A percentile compares a stretch with the other conserved stretches of the same genome.
Conservation (phyloP, 225 moss, liverwort and hornwort species). For the Ulota crispa region DNA sequence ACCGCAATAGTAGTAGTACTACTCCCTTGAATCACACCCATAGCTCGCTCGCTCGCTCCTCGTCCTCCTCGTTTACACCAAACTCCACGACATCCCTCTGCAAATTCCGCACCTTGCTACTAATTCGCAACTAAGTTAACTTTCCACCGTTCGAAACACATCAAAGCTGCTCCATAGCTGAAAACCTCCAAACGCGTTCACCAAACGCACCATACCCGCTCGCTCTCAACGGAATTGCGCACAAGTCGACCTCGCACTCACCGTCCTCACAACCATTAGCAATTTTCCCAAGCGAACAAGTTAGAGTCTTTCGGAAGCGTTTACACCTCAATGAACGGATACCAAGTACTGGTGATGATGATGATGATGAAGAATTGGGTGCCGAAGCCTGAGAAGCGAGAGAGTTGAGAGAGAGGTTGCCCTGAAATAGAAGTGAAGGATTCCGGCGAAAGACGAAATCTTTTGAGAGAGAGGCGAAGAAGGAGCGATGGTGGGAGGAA, state of each 20-base stretch:
- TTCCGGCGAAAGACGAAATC: background rate
- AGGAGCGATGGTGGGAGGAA: background rate
- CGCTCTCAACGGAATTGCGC: conserved; percentile 14
- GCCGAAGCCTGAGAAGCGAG: too few relatives aligned
- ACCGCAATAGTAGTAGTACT: background rate
- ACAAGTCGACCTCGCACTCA: background rate
- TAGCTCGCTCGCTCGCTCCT: conserved; percentile 18
- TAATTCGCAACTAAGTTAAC: background rate
- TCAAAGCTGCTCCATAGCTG: background rate
- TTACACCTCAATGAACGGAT: background rate
- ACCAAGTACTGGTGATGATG: background rate
- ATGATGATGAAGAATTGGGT: too few relatives aligned
- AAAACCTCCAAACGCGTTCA: background rate
- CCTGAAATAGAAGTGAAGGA: background rate
- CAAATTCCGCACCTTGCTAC: background rate
- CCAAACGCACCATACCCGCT: background rate
- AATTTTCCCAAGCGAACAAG: background rate
- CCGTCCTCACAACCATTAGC: background rate
- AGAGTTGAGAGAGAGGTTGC: background rate
- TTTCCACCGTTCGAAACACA: background rate
- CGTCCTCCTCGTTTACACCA: background rate
- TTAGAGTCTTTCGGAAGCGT: background rate
- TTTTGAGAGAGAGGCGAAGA: background rate
- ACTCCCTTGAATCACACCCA: conserved; percentile 36
- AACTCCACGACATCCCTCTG: conserved; percentile 20